These are phyloP conservation scores for Zygosaccharomyces sapae DNA, from an alignment of 1,139 yeast genomes.

Conservation along the genomic window DNA sequence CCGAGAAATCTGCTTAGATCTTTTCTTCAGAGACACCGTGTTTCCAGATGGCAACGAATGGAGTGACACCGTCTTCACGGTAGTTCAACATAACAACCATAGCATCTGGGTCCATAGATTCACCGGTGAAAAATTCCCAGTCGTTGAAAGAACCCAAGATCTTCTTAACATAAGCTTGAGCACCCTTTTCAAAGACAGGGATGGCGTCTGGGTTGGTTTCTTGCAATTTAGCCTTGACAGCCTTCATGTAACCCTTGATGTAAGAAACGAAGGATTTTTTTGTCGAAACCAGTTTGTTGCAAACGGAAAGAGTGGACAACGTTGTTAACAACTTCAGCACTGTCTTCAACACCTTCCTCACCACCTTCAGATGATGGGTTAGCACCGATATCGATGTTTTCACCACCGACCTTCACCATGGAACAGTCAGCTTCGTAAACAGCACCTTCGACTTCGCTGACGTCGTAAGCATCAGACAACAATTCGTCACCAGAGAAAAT, in stretches of 20 bases:
- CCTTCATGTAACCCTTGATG: conserved; percentile 99
- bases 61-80: conserved; percentile 99
- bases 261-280: conserved; percentile 92
- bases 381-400: conserved; percentile 96
- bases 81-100: conserved; percentile 97
- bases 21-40: conserved; percentile 89
- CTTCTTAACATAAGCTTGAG: conserved; percentile 92
- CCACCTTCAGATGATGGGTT: conserved; percentile 98
- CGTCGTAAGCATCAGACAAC: conserved; percentile 94
- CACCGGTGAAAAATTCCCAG: conserved; percentile 99
- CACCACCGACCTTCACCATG: conserved; percentile 84
- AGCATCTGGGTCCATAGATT: conserved; percentile 99
- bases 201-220: conserved; percentile 85
- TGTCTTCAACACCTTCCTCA: conserved; percentile 78
- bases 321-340: conserved; percentile 89
- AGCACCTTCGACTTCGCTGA: conserved; percentile 78
- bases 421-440: conserved; percentile 96
- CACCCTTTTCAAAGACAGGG: conserved; percentile 93
- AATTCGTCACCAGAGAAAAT: conserved; percentile 92
- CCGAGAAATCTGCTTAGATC: conserved; percentile 51
- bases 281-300: conserved; percentile 92
- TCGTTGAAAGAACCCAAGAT: conserved; percentile 91
- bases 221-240: conserved; percentile 80
- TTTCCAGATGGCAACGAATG: conserved; percentile 97
- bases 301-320: conserved; percentile 98